Conservation (phyloP, 148 eudicot species). For the Mesembryanthemum crystallinum region DNA sequence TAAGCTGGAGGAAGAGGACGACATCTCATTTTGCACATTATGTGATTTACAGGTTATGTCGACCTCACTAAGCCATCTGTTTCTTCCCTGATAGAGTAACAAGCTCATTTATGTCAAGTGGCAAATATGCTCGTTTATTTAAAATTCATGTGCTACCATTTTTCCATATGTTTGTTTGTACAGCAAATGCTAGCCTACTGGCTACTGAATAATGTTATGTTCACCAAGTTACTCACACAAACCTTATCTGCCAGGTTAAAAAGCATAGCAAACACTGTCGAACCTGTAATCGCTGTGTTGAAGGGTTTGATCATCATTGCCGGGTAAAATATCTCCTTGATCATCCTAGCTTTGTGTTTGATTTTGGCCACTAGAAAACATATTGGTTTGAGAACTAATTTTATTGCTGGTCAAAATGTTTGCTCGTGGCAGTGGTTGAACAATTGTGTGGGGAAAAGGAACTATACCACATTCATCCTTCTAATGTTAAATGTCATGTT, state of each 20-base stretch:
- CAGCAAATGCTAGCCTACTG: neutral
- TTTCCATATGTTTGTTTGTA: neutral
- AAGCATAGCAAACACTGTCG: conserved; percentile 89
- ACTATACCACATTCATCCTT: conserved; percentile 83
- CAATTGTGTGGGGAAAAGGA: conserved; percentile 93
- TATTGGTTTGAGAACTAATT: neutral
- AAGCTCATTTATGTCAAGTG: neutral
- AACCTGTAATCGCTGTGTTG: conserved; percentile 88
- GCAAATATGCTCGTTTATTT: neutral
- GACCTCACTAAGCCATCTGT: neutral
- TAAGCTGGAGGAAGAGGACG: conserved; percentile 32
- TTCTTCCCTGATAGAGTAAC: neutral
- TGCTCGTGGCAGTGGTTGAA: conserved; percentile 75
- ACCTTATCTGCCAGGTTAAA: conserved; percentile 44
- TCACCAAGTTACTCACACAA: neutral
- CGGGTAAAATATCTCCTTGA: conserved; percentile 41
- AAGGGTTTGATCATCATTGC: conserved; percentile 98
- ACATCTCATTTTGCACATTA: conserved; percentile 68
- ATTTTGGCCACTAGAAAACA: neutral
- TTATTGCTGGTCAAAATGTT: conserved; percentile 11
- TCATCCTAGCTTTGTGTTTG: neutral
- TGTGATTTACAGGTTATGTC: conserved; percentile 63
- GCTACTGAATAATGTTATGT: neutral
- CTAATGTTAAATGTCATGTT: conserved; percentile 63
- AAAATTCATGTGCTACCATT: neutral